Evolutionary conservation across 176 grass and related monocot species (phyloP), one percentile per base, ranked within the genome.

Genomic region (Triticum monococcum): DNA sequence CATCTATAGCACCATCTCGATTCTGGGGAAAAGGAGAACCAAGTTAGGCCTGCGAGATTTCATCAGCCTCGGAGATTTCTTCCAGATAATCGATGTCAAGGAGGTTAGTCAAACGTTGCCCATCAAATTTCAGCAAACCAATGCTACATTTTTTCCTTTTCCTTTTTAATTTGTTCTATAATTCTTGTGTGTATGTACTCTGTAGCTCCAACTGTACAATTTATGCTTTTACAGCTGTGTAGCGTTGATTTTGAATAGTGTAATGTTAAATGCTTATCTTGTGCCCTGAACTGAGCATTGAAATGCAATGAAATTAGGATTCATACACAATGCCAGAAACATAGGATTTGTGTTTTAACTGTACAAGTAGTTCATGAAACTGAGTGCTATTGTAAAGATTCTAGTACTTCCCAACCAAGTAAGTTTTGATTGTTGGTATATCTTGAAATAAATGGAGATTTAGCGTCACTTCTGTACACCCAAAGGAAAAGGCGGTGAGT

Each of bases 401-500:
- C 13, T 50, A 30, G 28, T 30, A 70, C 66, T 43, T 67, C 40
- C 67, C 83, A 54, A 30, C 30, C 68, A 82, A 85, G 35, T 87
- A 85, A 80, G 31, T 79, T 80, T 89, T 87, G 78, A 92, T 91
- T 61, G 77, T 86, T 90, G 78, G 22, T 68, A 79, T 68, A 60
- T 85, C 75, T 85, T 92, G 67, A 94, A 97, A 88, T 84, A 62
- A 97, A 94, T 97, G 90, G 95, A 97, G 72, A 87, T 97, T 97
- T 92, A 95, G 89, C 87, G 87, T 79, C 89, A 90, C 85, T 95
- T 95, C 71, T 98, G 72, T 90, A 89, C 84, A 95, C 90, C 65
- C 88, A 68, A 95, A 98, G 96, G 93, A 92, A 92, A 95, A 95
- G 83, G 91, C 96, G 69, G 78, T 92, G 12, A 98, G 91, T 84